phyloP scores from a whole-genome alignment of 768 basidiomycete species.

The Tephrocybe rancida region DNA sequence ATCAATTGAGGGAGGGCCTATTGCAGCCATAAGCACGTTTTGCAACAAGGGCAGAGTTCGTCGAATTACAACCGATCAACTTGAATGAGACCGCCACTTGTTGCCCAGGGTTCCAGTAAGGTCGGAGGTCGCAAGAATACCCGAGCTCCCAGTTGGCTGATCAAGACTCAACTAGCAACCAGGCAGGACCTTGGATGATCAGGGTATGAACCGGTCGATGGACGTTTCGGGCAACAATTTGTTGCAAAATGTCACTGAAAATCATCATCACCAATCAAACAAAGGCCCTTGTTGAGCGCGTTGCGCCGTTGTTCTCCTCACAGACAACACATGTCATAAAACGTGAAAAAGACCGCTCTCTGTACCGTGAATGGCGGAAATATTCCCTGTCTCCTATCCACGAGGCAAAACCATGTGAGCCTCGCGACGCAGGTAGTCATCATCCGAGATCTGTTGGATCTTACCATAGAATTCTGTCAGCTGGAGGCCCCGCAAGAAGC shows the following conservation, averaged over 20 bases:
- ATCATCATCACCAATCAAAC: constrained; percentile 1
- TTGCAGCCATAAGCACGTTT: background rate
- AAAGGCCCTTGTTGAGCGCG: no score
- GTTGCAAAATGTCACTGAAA: constrained; percentile 7
- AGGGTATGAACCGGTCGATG: constrained; percentile 1
- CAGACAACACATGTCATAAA: constrained; percentile 3
- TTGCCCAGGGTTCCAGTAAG: constrained; percentile 2
- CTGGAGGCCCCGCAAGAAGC: background rate
- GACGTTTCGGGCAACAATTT: constrained; percentile 5
- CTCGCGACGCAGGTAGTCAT: no score
- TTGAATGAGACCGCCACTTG: background rate
- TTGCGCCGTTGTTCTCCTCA: background rate
- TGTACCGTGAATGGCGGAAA: constrained; percentile 15
- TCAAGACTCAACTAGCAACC: background rate
- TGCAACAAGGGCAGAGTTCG: background rate
- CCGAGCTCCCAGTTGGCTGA: background rate
- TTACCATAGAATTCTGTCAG: background rate
- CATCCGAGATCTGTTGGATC: background rate
- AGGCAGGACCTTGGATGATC: background rate
- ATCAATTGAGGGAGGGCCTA: no score
- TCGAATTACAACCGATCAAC: background rate
- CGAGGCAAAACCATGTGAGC: background rate
- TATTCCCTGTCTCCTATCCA: background rate
- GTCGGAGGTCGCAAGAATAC: constrained; percentile 1
- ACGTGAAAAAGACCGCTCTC: constrained; percentile 11